A percentile compares a stretch with the other conserved stretches of the same genome.
Evolutionary conservation across 768 basidiomycete species (phyloP).

Genomic region (Pisolithus albus): DNA sequence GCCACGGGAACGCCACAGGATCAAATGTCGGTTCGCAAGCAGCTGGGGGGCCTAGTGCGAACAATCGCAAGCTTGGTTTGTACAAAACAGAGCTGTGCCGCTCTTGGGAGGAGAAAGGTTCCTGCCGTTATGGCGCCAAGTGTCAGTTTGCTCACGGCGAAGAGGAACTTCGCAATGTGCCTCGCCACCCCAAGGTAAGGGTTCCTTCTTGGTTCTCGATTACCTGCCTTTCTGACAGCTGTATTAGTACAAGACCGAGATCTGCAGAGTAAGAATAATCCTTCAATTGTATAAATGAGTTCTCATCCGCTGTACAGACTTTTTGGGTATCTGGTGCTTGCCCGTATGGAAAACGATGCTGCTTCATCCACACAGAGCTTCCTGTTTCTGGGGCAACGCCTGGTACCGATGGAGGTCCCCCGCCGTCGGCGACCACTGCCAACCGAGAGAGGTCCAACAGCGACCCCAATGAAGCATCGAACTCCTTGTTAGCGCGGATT

Average conservation of each 20-base stretch:
- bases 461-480: conserved; percentile 66
- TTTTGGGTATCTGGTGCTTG: conserved; percentile 94
- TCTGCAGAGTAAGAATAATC: conserved; percentile 63
- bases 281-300: background rate
- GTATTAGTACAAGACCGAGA: conserved; percentile 84
- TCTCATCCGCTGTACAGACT: conserved; percentile 41
- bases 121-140: conserved; percentile 79
- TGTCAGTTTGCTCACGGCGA: conserved; percentile 94
- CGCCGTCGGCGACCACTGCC: conserved; percentile 43
- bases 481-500: conserved; percentile 74
- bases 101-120: conserved; percentile 90
- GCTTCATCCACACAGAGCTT: conserved; percentile 88
- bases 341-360: conserved; percentile 87
- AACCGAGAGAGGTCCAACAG: conserved; percentile 71
- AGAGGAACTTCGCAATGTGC: conserved; percentile 77
- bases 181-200: conserved; percentile 79
- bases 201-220: conserved; percentile 7
- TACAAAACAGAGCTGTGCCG: conserved; percentile 90
- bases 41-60: conserved; percentile 73
- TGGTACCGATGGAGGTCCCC: conserved; percentile 46
- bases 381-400: conserved; percentile 56
- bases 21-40: conserved; percentile 21
- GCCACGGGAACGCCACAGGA: conserved; percentile 37
- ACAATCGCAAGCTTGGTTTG: conserved; percentile 83
- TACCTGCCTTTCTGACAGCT: conserved; percentile 2